Evolutionary conservation across 306 rosid species (phyloP).

Genomic region (Cicer judaicum): DNA sequence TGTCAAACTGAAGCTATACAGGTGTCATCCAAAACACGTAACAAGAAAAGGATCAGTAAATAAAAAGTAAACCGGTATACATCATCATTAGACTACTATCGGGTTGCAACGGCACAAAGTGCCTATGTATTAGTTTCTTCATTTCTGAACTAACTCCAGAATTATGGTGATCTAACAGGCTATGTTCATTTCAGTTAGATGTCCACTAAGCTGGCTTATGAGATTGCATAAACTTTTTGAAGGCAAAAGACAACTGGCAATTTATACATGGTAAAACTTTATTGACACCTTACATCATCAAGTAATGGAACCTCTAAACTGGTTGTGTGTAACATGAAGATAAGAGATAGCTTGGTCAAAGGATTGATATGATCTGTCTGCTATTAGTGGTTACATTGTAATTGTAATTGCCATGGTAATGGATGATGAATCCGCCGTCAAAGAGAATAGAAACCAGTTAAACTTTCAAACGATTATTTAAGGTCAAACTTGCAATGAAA

Average conservation of each 20-base stretch:
- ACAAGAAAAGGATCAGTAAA: background rate
- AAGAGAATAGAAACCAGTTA: background rate
- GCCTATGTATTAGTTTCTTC: background rate
- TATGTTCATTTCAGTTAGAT: background rate
- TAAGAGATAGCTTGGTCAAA: background rate
- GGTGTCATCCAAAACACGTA: background rate
- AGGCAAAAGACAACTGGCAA: background rate
- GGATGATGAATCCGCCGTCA: background rate
- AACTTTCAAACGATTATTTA: background rate
- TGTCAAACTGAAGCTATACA: background rate
- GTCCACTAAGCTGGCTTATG: background rate
- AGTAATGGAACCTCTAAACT: constrained; percentile 13
- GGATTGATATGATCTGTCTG: background rate
- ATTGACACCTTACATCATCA: constrained; percentile 4
- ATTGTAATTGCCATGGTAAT: background rate
- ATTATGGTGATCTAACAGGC: background rate
- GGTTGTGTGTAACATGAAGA: background rate
- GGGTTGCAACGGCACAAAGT: background rate
- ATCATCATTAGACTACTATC: background rate
- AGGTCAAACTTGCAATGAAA: background rate
- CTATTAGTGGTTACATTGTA: no score
- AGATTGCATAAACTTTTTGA: background rate
- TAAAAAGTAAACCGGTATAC: background rate
- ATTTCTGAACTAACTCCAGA: background rate
- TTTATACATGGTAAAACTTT: background rate